These are phyloP conservation scores for Sphaerostilbella broomeana DNA, from an alignment of 2,329 filamentous ascomycete genomes.

Conservation along the genomic window DNA sequence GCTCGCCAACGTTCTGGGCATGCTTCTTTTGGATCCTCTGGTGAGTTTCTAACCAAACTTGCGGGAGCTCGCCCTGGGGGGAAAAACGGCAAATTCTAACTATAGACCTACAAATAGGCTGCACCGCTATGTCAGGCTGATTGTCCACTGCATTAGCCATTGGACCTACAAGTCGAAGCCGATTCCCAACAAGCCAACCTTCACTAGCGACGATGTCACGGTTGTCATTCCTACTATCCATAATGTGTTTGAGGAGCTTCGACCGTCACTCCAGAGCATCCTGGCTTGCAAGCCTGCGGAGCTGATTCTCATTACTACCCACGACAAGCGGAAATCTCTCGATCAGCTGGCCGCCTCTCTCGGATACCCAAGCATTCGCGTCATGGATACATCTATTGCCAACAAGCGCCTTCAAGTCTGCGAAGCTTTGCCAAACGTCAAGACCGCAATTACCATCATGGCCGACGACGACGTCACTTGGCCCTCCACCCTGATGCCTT, in stretches of 20 bases:
- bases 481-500: constrained; percentile 77
- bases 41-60: constrained; percentile 33
- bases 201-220: constrained; percentile 78
- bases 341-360: constrained; percentile 59
- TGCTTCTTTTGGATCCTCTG: constrained; percentile 38
- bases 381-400: constrained; percentile 73
- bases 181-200: constrained; percentile 71
- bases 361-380: constrained; percentile 55
- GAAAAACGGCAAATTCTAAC: background rate
- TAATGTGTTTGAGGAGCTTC: constrained; percentile 75
- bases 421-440: constrained; percentile 78
- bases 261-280: constrained; percentile 72
- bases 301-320: constrained; percentile 81
- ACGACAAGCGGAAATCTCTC: constrained; percentile 66
- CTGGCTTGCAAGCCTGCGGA: constrained; percentile 62
- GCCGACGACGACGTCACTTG: constrained; percentile 95
- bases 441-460: constrained; percentile 80
- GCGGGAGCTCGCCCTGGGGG: no score
- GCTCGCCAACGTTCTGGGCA: constrained; percentile 42
- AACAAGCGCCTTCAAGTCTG: constrained; percentile 96
- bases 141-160: constrained; percentile 80
- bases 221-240: constrained; percentile 92
- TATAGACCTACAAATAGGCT: constrained; percentile 47
- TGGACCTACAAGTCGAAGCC: constrained; percentile 82
- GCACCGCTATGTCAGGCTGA: constrained; percentile 78